Conservation (phyloP, 148 eudicot species). For the Dianthus caryophyllus region DNA sequence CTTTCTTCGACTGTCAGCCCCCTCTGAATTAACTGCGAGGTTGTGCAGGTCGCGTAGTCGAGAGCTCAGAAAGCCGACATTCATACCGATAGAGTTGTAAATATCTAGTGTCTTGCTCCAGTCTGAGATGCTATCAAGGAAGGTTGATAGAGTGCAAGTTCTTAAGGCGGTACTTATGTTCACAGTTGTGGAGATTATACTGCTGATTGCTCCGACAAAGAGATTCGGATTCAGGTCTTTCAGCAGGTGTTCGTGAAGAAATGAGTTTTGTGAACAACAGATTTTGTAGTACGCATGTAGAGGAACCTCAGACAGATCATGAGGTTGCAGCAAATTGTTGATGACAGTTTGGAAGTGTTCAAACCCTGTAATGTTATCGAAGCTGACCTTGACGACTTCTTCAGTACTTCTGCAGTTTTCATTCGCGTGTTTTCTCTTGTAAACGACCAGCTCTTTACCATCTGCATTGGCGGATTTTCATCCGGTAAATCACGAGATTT, state of each 20-base stretch:
- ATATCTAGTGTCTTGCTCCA: constrained; percentile 50
- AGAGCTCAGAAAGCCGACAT: constrained; percentile 41
- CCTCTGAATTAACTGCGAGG: constrained; percentile 44
- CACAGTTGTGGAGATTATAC: constrained; percentile 27
- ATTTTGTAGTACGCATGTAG: constrained; percentile 44
- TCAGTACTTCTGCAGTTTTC: not conserved
- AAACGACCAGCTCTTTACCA: not conserved
- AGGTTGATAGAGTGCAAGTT: constrained; percentile 38
- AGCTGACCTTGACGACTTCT: not conserved
- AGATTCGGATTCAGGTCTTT: constrained; percentile 32
- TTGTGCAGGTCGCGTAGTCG: constrained; percentile 29
- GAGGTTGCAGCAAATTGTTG: constrained; percentile 37
- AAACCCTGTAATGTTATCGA: constrained; percentile 16
- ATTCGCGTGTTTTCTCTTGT: constrained; percentile 14
- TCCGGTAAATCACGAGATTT: not conserved
- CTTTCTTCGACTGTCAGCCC: constrained; percentile 21
- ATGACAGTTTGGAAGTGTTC: constrained; percentile 30
- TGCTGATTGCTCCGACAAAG: constrained; percentile 27
- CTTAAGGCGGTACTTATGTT: constrained; percentile 37
- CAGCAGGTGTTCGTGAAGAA: constrained; percentile 45
- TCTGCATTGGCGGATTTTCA: not conserved
- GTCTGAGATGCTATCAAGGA: constrained; percentile 28
- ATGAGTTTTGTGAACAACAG: constrained; percentile 35
- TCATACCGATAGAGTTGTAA: constrained; percentile 48
- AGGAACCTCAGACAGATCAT: constrained; percentile 34